Conservation (phyloP, 2,329 filamentous ascomycete species). For the Ascochyta rabiei region DNA sequence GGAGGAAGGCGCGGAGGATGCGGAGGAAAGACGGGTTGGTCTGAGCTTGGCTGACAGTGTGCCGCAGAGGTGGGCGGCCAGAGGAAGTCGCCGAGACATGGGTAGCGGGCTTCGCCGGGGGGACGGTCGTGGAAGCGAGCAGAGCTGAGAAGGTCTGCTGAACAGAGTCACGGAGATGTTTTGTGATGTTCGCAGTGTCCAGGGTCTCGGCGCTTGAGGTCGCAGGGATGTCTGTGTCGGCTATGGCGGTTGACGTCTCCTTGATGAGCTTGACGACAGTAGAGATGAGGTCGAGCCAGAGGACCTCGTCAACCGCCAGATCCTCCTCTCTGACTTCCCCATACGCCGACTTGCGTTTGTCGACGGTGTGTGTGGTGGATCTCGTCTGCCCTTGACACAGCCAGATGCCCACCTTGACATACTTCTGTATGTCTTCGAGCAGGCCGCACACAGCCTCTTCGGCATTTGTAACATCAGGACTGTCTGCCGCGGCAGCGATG, state of each 20-base stretch:
- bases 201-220: slow-evolving; percentile 42
- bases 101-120: slow-evolving; percentile 22
- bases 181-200: slow-evolving; percentile 67
- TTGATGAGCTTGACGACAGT: slow-evolving; percentile 62
- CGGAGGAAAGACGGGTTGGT: slow-evolving; percentile 78
- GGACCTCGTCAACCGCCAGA: slow-evolving; percentile 64
- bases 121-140: slow-evolving; percentile 68
- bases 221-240: slow-evolving; percentile 47
- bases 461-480: slow-evolving; percentile 62
- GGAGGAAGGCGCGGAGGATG: slow-evolving; percentile 86
- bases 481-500: slow-evolving; percentile 65
- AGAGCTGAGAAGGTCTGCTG: slow-evolving; percentile 91
- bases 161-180: slow-evolving; percentile 76
- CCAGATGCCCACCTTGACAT: slow-evolving; percentile 92
- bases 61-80: slow-evolving; percentile 31
- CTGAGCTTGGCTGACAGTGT: slow-evolving; percentile 40
- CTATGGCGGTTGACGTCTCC: slow-evolving; percentile 53
- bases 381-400: slow-evolving; percentile 86
- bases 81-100: slow-evolving; percentile 24
- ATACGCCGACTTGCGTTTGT: slow-evolving; percentile 39
- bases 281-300: slow-evolving; percentile 72
- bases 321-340: slow-evolving; percentile 61
- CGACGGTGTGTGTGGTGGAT: slow-evolving; percentile 53
- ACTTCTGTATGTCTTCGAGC: slow-evolving; percentile 81
- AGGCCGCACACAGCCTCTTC: slow-evolving; percentile 75